Evolutionary conservation across 768 basidiomycete species (phyloP).

Genomic region (Cystobasidium tubakii): DNA sequence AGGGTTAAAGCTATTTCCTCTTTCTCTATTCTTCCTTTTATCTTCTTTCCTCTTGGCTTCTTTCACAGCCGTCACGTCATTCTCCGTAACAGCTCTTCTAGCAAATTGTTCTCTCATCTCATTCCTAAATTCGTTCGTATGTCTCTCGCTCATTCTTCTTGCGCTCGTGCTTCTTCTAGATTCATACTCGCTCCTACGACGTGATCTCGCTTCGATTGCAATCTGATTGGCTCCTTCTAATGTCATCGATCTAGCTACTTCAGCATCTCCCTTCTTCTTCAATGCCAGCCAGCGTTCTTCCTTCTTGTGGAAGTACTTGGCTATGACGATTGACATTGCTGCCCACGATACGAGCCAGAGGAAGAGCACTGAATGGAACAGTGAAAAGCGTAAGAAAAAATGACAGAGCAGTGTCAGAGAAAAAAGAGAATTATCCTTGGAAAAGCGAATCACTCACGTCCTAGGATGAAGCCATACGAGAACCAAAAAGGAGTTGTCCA

Average conservation of each 20-base stretch:
- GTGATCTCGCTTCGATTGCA: background rate
- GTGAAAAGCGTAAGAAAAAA: background rate
- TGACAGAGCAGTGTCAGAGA: too few relatives aligned
- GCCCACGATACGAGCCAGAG: slow-evolving; percentile 37
- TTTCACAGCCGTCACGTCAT: background rate
- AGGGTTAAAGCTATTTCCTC: background rate
- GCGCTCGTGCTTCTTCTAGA: background rate
- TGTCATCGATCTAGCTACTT: slow-evolving; percentile 22
- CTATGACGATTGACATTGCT: slow-evolving; percentile 1
- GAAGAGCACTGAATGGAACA: slow-evolving; percentile 37
- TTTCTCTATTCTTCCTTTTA: background rate
- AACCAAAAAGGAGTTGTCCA: slow-evolving; percentile 42
- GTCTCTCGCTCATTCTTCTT: background rate
- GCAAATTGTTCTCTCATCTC: background rate
- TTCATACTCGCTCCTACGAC: background rate
- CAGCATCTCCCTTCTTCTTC: slow-evolving; percentile 8
- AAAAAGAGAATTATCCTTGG: too few relatives aligned
- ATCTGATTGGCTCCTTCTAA: slow-evolving; percentile 13
- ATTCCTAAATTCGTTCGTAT: background rate
- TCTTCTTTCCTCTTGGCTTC: background rate
- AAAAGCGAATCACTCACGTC: background rate
- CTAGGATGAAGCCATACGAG: slow-evolving; percentile 41
- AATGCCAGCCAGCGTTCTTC: slow-evolving; percentile 24
- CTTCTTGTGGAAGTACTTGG: slow-evolving; percentile 17
- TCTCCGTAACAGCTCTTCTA: background rate